Percentiles rank a stretch among this genome's conserved stretches.
These are phyloP conservation scores for Rhynchosporium secalis DNA, from an alignment of 2,329 filamentous ascomycete genomes.

Conservation along the genomic window DNA sequence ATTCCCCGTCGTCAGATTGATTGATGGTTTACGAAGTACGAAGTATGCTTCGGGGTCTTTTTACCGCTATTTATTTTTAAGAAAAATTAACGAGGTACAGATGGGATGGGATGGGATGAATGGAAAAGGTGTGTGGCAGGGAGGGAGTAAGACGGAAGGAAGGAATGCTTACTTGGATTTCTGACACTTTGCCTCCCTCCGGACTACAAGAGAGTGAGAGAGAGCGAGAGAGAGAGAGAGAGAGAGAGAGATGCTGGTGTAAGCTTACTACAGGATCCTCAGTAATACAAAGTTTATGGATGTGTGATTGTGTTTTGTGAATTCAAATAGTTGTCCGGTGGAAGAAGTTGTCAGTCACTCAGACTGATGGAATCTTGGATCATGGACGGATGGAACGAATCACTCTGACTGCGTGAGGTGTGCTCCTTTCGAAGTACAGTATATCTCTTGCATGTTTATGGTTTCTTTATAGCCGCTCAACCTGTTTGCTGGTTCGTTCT, in stretches of 20 bases:
- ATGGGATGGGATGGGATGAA: not conserved
- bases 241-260: not conserved
- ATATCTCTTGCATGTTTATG: too few relatives aligned
- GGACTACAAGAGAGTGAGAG: not conserved
- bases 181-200: not conserved
- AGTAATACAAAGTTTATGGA: not conserved
- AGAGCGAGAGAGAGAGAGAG: too few relatives aligned
- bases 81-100: not conserved
- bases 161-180: not conserved
- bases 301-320: not conserved
- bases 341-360: not conserved
- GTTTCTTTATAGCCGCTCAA: too few relatives aligned
- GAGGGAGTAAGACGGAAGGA: not conserved
- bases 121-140: not conserved
- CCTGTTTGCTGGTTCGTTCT: too few relatives aligned
- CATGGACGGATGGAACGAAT: not conserved
- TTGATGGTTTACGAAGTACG: not conserved
- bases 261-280: conserved; percentile 8
- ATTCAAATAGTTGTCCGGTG: not conserved
- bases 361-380: not conserved
- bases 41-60: not conserved
- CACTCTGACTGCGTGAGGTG: not conserved
- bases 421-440: too few relatives aligned
- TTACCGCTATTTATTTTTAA: not conserved
- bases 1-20: not conserved